phyloP scores from a whole-genome alignment of 768 basidiomycete genomes.

The Auriscalpium microsporum region DNA sequence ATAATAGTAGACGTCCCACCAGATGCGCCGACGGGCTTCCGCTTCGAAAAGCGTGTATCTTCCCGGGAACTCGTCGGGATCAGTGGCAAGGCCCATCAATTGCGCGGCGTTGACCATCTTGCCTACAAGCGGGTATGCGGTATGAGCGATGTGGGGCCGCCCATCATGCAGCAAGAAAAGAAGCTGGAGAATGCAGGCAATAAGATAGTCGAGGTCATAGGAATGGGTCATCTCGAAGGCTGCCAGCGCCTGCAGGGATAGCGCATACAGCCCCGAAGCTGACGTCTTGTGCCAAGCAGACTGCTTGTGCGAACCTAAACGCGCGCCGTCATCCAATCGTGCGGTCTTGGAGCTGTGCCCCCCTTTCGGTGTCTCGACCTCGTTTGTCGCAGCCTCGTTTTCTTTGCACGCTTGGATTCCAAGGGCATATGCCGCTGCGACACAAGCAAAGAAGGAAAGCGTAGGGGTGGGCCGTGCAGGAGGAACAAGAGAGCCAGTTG shows the following conservation, averaged over 20 bases:
- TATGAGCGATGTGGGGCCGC: constrained; percentile 32
- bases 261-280: constrained; percentile 34
- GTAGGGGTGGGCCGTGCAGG: constrained; percentile 4
- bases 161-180: constrained; percentile 47
- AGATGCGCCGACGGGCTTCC: constrained; percentile 47
- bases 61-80: constrained; percentile 45
- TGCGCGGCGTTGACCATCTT: constrained; percentile 64
- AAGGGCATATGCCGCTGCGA: constrained; percentile 13
- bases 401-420: constrained; percentile 12
- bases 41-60: constrained; percentile 43
- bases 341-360: constrained; percentile 4
- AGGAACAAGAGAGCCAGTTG: neutral
- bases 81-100: constrained; percentile 50
- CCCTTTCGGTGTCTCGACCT: constrained; percentile 3
- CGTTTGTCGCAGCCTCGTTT: constrained; percentile 7
- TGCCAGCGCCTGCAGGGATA: constrained; percentile 40
- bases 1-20: constrained; percentile 77
- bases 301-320: constrained; percentile 8
- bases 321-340: constrained; percentile 10
- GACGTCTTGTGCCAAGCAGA: constrained; percentile 16
- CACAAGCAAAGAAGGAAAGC: constrained; percentile 16
- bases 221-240: constrained; percentile 33
- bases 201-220: constrained; percentile 50
- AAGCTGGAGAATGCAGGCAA: constrained; percentile 51
- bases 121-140: constrained; percentile 41